phyloP scores from a whole-genome alignment of 2,329 filamentous ascomycete genomes.

The Exophiala sp. region DNA sequence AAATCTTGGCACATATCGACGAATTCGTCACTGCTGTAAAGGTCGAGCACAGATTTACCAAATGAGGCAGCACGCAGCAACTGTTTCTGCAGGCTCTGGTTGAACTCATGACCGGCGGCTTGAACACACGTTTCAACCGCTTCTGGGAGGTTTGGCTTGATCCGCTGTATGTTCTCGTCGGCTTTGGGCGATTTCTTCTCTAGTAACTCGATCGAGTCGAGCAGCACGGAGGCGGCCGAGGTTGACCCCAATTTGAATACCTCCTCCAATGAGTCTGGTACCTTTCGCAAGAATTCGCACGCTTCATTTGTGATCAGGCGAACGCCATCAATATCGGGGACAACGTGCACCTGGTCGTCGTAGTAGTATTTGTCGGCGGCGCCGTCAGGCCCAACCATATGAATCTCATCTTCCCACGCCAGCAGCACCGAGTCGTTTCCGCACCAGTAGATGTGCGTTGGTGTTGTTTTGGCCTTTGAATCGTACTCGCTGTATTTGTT shows the following conservation, averaged over 20 bases:
- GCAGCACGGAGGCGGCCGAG: constrained; percentile 81
- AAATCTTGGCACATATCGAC: constrained; percentile 96
- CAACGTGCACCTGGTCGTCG: constrained; percentile 80
- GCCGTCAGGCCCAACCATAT: constrained; percentile 80
- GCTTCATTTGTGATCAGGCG: constrained; percentile 83
- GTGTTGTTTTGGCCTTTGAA: constrained; percentile 74
- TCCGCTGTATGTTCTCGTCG: constrained; percentile 94
- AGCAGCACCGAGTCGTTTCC: constrained; percentile 89
- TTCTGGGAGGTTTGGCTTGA: constrained; percentile 77
- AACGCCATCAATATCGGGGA: constrained; percentile 85
- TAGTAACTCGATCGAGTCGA: constrained; percentile 86
- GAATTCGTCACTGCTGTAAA: constrained; percentile 98
- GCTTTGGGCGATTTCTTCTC: constrained; percentile 94
- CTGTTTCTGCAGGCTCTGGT: constrained; percentile 86
- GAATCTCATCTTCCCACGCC: constrained; percentile 96
- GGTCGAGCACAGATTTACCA: constrained; percentile 91
- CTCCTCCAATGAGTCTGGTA: constrained; percentile 77
- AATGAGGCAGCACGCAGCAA: constrained; percentile 95
- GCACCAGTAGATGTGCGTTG: constrained; percentile 90
- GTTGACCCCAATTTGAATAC: constrained; percentile 86
- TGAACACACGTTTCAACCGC: constrained; percentile 91
- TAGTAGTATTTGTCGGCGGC: constrained; percentile 73
- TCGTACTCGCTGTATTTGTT: constrained; percentile 87
- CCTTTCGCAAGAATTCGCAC: constrained; percentile 96
- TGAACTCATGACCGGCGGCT: constrained; percentile 88